A percentile compares a stretch with the other conserved stretches of the same genome.
Evolutionary conservation across 1,284 basidiomycete genomes (phyloP).

Genomic region (Naganishia liquefaciens): DNA sequence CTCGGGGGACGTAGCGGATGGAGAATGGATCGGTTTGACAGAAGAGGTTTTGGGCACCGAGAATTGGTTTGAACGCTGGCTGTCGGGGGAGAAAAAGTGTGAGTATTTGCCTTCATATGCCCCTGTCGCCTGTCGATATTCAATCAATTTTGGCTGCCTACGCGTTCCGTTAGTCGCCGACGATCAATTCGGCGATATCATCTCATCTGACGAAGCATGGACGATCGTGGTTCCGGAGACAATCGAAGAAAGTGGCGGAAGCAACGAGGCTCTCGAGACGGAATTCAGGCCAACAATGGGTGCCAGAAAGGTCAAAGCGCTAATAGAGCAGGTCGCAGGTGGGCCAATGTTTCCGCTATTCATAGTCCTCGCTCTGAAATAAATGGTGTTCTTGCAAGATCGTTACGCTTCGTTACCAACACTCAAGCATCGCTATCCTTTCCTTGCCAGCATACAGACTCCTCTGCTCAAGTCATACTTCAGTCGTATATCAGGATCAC

Average conservation of each 20-base stretch:
- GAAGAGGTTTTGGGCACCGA: conserved; percentile 76
- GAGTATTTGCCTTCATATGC: conserved; percentile 47
- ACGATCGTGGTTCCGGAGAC: conserved; percentile 62
- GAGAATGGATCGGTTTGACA: conserved; percentile 72
- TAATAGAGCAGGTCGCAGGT: conserved; percentile 87
- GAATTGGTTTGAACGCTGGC: conserved; percentile 88
- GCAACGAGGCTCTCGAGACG: conserved; percentile 52
- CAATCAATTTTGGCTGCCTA: background rate
- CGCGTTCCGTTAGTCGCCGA: conserved; percentile 63
- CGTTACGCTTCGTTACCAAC: conserved; percentile 84
- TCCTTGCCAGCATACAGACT: conserved; percentile 80
- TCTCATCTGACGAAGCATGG: conserved; percentile 82
- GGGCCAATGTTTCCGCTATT: conserved; percentile 33
- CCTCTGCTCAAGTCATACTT: conserved; percentile 78
- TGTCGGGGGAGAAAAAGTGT: conserved; percentile 84
- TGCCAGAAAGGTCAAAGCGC: conserved; percentile 73
- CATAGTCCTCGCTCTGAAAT: too few relatives aligned
- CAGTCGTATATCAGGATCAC: conserved; percentile 72
- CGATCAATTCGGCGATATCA: conserved; percentile 77
- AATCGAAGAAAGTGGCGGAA: conserved; percentile 54
- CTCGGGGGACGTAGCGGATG: conserved; percentile 22
- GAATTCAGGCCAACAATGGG: conserved; percentile 66
- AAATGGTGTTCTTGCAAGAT: conserved; percentile 66
- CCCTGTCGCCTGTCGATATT: background rate
- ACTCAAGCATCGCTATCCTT: conserved; percentile 73